phyloP scores from a whole-genome alignment of 352 stramenopile genomes.

The Hyaloperonospora arabidopsidis region DNA sequence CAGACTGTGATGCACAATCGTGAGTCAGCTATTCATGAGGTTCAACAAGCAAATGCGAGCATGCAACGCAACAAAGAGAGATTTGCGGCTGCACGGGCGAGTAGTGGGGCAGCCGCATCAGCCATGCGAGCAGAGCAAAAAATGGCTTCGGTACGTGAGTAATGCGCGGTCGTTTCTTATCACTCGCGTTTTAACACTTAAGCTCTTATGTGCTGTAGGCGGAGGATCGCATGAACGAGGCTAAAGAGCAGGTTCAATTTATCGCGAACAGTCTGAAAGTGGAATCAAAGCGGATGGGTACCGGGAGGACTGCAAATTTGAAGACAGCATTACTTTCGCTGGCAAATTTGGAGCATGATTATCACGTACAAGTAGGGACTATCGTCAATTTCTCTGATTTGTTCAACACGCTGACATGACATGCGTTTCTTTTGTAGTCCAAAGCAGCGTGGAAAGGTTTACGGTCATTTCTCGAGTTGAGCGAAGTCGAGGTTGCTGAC shows the following conservation, averaged over 20 bases:
- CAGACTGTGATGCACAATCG: slow-evolving; percentile 83
- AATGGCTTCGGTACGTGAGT: slow-evolving; percentile 65
- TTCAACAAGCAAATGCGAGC: slow-evolving; percentile 82
- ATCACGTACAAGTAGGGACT: slow-evolving; percentile 62
- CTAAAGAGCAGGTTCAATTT: slow-evolving; percentile 82
- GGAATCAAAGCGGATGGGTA: slow-evolving; percentile 77
- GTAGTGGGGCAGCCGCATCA: slow-evolving; percentile 74
- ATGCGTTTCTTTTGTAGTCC: slow-evolving; percentile 28
- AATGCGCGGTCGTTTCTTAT: background rate
- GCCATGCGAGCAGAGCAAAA: slow-evolving; percentile 85
- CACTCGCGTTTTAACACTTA: background rate
- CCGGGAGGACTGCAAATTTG: slow-evolving; percentile 65
- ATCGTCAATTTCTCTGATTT: background rate
- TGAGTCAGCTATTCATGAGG: slow-evolving; percentile 76
- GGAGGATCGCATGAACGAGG: slow-evolving; percentile 82
- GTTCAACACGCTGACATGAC: slow-evolving; percentile 5
- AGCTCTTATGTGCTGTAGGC: slow-evolving; percentile 29
- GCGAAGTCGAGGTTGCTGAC: slow-evolving; percentile 45
- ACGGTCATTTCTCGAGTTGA: slow-evolving; percentile 52
- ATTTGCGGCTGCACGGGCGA: slow-evolving; percentile 76
- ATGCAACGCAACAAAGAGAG: slow-evolving; percentile 87
- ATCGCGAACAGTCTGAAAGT: slow-evolving; percentile 83
- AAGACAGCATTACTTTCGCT: slow-evolving; percentile 71
- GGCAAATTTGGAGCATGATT: slow-evolving; percentile 72
- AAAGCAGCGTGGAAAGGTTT: slow-evolving; percentile 67